Conservation (phyloP, 306 rosid genomes). For the Casuarina glauca region DNA sequence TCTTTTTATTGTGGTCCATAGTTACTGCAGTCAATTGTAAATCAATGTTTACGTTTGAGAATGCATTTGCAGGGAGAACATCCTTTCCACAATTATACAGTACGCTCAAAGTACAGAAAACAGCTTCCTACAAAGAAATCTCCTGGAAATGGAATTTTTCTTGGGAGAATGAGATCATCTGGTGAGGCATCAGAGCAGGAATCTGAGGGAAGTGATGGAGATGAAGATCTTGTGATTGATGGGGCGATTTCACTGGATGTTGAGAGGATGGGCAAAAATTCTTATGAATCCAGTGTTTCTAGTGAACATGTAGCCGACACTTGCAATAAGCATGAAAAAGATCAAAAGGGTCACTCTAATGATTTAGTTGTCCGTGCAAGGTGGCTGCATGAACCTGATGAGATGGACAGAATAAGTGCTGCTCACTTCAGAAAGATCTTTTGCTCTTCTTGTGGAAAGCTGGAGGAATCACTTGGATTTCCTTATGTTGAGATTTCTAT, state of each 20-base stretch:
- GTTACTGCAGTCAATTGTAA: background rate
- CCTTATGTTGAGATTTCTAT: slow-evolving; percentile 61
- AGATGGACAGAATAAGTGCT: slow-evolving; percentile 62
- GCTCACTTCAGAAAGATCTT: slow-evolving; percentile 80
- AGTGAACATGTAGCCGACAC: slow-evolving; percentile 30
- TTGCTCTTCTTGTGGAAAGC: slow-evolving; percentile 65
- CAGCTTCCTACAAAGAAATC: slow-evolving; percentile 35
- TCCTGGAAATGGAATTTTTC: slow-evolving; percentile 25
- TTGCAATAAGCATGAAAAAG: slow-evolving; percentile 33
- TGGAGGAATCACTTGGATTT: slow-evolving; percentile 61
- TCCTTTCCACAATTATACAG: slow-evolving; percentile 92
- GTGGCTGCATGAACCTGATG: slow-evolving; percentile 91
- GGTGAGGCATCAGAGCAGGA: slow-evolving; percentile 35
- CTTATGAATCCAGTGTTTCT: slow-evolving; percentile 23
- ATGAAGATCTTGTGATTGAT: slow-evolving; percentile 34
- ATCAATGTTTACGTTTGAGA: slow-evolving; percentile 15
- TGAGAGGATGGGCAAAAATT: slow-evolving; percentile 26
- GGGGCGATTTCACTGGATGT: slow-evolving; percentile 19
- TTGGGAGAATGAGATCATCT: slow-evolving; percentile 24
- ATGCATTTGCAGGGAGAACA: slow-evolving; percentile 66
- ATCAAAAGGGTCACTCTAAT: slow-evolving; percentile 32
- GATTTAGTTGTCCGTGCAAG: slow-evolving; percentile 50
- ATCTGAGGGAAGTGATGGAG: slow-evolving; percentile 57
- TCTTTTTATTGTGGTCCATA: background rate
- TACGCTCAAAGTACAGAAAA: slow-evolving; percentile 71